Conservation (phyloP, 2,329 filamentous ascomycete species). For the Arthrobotrys iridis region DNA sequence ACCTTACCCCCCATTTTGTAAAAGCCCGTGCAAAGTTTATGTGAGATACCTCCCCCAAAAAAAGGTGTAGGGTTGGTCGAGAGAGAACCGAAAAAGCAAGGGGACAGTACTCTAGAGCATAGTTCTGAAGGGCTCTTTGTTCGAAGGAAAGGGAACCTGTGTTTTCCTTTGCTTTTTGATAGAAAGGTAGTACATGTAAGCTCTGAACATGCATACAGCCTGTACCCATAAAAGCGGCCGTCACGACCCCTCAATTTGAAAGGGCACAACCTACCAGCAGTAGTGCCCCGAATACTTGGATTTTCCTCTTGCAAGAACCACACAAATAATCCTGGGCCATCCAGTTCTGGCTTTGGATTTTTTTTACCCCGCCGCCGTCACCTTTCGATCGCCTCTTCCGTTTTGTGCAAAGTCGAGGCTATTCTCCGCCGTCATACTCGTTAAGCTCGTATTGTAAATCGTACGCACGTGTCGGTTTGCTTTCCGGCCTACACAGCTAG, state of each 20-base stretch:
- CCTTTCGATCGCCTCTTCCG: slow-evolving; percentile 51
- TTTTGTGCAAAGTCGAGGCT: slow-evolving; percentile 51
- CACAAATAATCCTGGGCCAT: slow-evolving; percentile 50
- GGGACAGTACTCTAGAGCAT: slow-evolving; percentile 8
- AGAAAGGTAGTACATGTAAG: slow-evolving; percentile 22
- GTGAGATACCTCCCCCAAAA: slow-evolving; percentile 20
- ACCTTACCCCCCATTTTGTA: slow-evolving; percentile 42
- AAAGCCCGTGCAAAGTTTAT: slow-evolving; percentile 37
- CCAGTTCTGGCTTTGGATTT: slow-evolving; percentile 29
- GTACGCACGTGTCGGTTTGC: slow-evolving; percentile 37
- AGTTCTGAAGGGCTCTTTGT: slow-evolving; percentile 13
- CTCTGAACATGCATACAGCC: slow-evolving; percentile 29
- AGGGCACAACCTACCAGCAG: slow-evolving; percentile 40
- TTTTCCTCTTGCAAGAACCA: slow-evolving; percentile 42
- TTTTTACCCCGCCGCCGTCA: slow-evolving; percentile 49
- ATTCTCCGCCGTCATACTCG: slow-evolving; percentile 47
- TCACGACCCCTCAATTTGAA: slow-evolving; percentile 48
- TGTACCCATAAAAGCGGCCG: slow-evolving; percentile 51
- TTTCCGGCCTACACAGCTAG: slow-evolving; percentile 28
- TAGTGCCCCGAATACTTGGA: slow-evolving; percentile 46
- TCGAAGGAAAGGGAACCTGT: slow-evolving; percentile 15
- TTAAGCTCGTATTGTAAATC: slow-evolving; percentile 38
- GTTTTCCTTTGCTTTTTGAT: slow-evolving; percentile 40
- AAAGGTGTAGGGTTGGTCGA: slow-evolving; percentile 27
- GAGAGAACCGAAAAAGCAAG: slow-evolving; percentile 32